Conservation (phyloP, 768 basidiomycete species). For the Tulasnella sp. region DNA sequence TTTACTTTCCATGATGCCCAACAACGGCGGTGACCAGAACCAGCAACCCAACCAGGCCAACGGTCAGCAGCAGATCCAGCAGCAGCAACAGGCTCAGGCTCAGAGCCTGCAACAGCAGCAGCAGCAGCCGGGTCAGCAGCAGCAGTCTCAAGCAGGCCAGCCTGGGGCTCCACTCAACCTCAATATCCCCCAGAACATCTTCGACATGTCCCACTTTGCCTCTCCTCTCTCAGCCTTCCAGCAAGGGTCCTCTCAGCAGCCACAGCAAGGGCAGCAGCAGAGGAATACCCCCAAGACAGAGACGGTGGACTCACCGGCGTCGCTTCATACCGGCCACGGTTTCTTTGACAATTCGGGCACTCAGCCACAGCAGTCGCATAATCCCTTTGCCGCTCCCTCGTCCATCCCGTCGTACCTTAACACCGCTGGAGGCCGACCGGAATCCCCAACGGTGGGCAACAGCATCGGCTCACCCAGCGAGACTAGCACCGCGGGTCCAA, state of each 20-base stretch:
- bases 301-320: conserved; percentile 17
- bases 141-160: conserved; percentile 29
- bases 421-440: background rate
- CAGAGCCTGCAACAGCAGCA: conserved; percentile 22
- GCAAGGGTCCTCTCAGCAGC: conserved; percentile 18
- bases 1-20: conserved; percentile 21
- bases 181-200: conserved; percentile 47
- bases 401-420: conserved; percentile 8
- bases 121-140: conserved; percentile 16
- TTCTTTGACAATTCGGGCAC: conserved; percentile 26
- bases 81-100: conserved; percentile 21
- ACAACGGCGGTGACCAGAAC: conserved; percentile 52
- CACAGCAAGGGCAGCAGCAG: conserved; percentile 5
- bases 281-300: conserved; percentile 15
- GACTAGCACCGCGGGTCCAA: conserved; percentile 38
- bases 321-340: conserved; percentile 30
- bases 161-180: conserved; percentile 36
- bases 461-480: conserved; percentile 27
- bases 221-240: conserved; percentile 32
- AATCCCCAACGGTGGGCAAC: background rate
- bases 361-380: conserved; percentile 3
- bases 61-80: conserved; percentile 21
- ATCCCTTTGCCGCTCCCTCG: conserved; percentile 16
- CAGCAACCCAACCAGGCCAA: conserved; percentile 14
- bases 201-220: conserved; percentile 50